These are phyloP conservation scores for Volvariella surrecta DNA, from an alignment of 1,284 basidiomycete species.

Conservation along the genomic window DNA sequence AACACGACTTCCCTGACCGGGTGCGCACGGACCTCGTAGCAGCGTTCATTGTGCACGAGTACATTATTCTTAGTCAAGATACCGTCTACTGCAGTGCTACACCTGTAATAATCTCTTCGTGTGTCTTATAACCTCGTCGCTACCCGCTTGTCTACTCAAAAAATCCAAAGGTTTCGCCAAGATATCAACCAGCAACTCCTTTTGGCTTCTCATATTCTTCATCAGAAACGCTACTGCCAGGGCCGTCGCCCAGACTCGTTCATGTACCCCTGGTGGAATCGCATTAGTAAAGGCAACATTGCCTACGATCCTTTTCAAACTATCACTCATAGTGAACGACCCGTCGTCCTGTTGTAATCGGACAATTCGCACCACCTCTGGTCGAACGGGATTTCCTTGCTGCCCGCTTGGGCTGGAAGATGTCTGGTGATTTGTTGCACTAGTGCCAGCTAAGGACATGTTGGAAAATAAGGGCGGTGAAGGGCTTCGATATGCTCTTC, in stretches of 20 bases:
- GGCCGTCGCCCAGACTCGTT: constrained; percentile 20
- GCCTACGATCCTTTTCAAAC: constrained; percentile 19
- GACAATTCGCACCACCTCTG: constrained; percentile 25
- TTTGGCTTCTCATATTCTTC: constrained; percentile 14
- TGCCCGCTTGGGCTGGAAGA: background rate
- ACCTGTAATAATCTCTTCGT: background rate
- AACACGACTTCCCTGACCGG: constrained; percentile 5
- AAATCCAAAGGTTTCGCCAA: constrained; percentile 18
- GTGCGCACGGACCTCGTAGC: constrained; percentile 23
- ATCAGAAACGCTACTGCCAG: constrained; percentile 19
- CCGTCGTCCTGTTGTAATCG: constrained; percentile 36
- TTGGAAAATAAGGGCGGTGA: background rate
- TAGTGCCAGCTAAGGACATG: background rate
- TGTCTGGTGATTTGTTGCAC: background rate
- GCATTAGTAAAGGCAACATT: background rate
- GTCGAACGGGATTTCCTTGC: constrained; percentile 8
- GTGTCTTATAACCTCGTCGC: constrained; percentile 7
- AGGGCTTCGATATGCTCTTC: background rate
- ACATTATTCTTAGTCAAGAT: no score
- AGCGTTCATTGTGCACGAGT: background rate
- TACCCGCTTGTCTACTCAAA: constrained; percentile 10
- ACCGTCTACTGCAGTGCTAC: no score
- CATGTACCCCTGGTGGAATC: constrained; percentile 10
- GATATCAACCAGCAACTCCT: constrained; percentile 18
- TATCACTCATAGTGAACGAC: constrained; percentile 27